phyloP scores from a whole-genome alignment of 257 asterid species.

The Ilex asprella region DNA sequence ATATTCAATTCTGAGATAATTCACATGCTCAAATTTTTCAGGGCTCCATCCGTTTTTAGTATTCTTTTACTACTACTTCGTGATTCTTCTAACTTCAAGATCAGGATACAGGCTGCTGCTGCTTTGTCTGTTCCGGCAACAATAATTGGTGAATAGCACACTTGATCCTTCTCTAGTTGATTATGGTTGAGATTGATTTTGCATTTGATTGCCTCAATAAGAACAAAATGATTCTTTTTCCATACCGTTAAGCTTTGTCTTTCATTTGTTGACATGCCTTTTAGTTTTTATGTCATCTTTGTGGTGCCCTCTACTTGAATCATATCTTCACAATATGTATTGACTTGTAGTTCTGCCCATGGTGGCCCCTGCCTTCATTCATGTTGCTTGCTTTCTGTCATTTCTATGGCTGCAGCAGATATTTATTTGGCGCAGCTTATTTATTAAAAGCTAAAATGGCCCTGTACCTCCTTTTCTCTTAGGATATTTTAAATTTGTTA shows the following conservation, averaged over 20 bases:
- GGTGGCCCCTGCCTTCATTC: too few relatives aligned
- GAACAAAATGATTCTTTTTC: background rate
- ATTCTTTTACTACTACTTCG: slow-evolving; percentile 79
- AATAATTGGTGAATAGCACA: slow-evolving; percentile 45
- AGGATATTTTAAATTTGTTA: too few relatives aligned
- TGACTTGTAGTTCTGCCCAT: too few relatives aligned
- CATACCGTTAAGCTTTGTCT: background rate
- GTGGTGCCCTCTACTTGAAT: background rate
- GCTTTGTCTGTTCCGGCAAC: slow-evolving; percentile 93
- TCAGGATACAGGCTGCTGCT: slow-evolving; percentile 95
- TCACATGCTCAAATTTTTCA: slow-evolving; percentile 25
- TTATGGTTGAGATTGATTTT: background rate
- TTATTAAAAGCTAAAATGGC: too few relatives aligned
- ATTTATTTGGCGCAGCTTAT: too few relatives aligned
- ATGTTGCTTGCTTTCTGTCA: too few relatives aligned
- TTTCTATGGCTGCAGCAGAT: too few relatives aligned
- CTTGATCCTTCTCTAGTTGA: background rate
- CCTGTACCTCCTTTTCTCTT: too few relatives aligned
- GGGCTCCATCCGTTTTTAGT: slow-evolving; percentile 87
- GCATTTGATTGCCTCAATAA: background rate
- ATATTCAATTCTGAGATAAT: background rate
- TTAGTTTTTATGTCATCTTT: background rate
- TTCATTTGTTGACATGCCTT: background rate
- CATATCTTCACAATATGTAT: too few relatives aligned
- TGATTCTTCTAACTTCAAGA: slow-evolving; percentile 88